phyloP scores from a whole-genome alignment of 208 protist genomes.

The Acanthamoeba sp. region DNA sequence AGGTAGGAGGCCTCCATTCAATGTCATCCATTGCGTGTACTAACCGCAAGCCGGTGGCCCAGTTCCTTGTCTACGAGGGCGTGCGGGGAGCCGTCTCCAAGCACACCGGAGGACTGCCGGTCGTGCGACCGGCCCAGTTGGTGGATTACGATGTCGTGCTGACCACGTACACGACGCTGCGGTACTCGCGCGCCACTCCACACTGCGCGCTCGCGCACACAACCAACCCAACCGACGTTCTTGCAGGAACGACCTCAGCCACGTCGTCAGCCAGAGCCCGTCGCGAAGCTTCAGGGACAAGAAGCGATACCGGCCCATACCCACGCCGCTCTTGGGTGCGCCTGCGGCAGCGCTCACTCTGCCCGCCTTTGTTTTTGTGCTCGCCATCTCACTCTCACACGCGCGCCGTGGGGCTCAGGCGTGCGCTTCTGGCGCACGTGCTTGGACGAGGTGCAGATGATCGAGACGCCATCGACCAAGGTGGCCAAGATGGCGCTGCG shows the following conservation, averaged over 20 bases:
- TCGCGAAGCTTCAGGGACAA: slow-evolving; percentile 10
- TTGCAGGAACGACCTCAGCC: slow-evolving; percentile 24
- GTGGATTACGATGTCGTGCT: slow-evolving; percentile 54
- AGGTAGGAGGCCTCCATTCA: neutral
- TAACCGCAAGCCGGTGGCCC: no score
- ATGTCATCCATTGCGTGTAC: no score
- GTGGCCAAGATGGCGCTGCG: slow-evolving; percentile 56
- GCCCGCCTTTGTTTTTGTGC: no score
- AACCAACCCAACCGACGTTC: neutral
- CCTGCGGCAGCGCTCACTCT: neutral
- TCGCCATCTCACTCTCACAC: no score
- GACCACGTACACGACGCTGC: slow-evolving; percentile 19
- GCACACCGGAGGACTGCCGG: neutral
- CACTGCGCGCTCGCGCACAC: neutral
- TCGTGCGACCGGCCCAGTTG: slow-evolving; percentile 43
- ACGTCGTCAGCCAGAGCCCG: slow-evolving; percentile 28
- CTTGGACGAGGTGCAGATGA: slow-evolving; percentile 70
- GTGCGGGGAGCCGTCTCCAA: slow-evolving; percentile 24
- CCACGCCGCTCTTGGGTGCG: slow-evolving; percentile 35
- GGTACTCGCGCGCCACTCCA: neutral
- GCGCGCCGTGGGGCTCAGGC: neutral
- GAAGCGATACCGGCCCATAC: slow-evolving; percentile 62
- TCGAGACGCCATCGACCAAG: slow-evolving; percentile 71
- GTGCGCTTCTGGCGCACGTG: slow-evolving; percentile 53
- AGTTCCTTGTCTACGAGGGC: slow-evolving; percentile 58